Base-by-base conservation (phyloP, 345 rosid species). In the Dipteronia sinensis region DNA sequence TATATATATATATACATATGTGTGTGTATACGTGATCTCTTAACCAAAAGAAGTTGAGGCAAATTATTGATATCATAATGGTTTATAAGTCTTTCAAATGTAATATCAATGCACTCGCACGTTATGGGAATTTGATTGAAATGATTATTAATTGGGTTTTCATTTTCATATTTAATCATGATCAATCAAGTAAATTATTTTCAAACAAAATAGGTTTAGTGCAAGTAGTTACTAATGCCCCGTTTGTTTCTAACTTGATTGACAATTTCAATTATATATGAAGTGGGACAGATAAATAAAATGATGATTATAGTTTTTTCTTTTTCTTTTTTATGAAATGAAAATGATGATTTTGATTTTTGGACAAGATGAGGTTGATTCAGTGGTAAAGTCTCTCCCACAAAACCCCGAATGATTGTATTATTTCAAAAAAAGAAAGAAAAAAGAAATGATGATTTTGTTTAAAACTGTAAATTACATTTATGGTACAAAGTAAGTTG, bases 1-100 rank as follows among this genome's bases (percentile, higher is more conserved):
- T 40, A 6, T 40, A 40, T 38, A 3, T 38, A 38, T 38, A 38
- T 81, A 13, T 81, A 73, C 3, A 78, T 85, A 56, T 83, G 44
- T 40, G 44, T 40, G 44, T 40, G 44, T 40, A 8, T 42, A 9
- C 10, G 46, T 42, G 10, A 42, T 42, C 10, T 56, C 23, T 19
- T 56, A 56, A 56, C 23, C 1, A n/a, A 56, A 16, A 56, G 7
- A 17, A 7, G 62, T 56, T 19, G 62, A 56, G 22, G 19, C 62
- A 22, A 56, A 56, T 56, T 6, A 56, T 56, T 56, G 62, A 19
- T 6, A 56, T 1, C 62, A 56, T 56, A 56, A 56, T 56, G 62
- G 62, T 5, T 56, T 56, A 53, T 11, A 56, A 17, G 23, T 56
- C 62, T 56, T 56, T 56, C 62, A 56, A 56, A 56, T 2, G 62